Evolutionary conservation across 106 monocot genomes (phyloP).

Genomic region (Allium fistulosum): DNA sequence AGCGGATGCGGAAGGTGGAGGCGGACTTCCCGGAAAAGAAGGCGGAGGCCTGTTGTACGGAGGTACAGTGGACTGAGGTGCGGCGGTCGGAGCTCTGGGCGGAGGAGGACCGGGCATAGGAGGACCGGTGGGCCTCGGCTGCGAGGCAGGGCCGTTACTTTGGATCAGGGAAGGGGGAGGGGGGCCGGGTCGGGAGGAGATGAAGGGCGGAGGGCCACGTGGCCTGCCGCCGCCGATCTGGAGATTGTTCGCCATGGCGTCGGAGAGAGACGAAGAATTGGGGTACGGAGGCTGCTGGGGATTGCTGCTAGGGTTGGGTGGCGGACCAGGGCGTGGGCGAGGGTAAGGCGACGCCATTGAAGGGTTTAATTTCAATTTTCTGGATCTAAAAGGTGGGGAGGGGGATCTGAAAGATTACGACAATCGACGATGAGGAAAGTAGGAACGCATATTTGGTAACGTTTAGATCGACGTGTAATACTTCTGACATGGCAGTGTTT

Average conservation of each 20-base stretch:
- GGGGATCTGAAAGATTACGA: too few species aligned
- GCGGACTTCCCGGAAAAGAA: constrained; percentile 9
- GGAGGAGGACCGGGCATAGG: neutral
- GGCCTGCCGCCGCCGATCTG: constrained; percentile 43
- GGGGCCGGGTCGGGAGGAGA: constrained; percentile 10
- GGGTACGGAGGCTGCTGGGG: constrained; percentile 15
- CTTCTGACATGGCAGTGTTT: too few species aligned
- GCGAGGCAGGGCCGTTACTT: too few species aligned
- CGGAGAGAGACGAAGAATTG: constrained; percentile 19
- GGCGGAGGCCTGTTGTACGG: constrained; percentile 2
- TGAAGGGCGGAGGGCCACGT: neutral
- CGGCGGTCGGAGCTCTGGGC: neutral
- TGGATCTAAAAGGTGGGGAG: too few species aligned
- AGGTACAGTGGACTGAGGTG: neutral
- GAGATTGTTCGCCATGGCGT: constrained; percentile 44
- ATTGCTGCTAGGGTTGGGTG: neutral
- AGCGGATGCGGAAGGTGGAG: constrained; percentile 6
- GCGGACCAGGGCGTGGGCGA: constrained; percentile 27
- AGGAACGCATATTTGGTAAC: too few species aligned
- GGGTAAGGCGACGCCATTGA: constrained; percentile 48
- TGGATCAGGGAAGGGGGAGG: neutral
- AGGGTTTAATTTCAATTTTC: too few species aligned
- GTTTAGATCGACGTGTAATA: too few species aligned
- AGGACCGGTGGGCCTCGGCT: constrained; percentile 3
- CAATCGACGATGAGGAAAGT: too few species aligned